A percentile compares a stretch with the other conserved stretches of the same genome.
These are phyloP conservation scores for Cercospora janseana DNA, from an alignment of 2,329 filamentous ascomycete genomes.

Conservation along the genomic window DNA sequence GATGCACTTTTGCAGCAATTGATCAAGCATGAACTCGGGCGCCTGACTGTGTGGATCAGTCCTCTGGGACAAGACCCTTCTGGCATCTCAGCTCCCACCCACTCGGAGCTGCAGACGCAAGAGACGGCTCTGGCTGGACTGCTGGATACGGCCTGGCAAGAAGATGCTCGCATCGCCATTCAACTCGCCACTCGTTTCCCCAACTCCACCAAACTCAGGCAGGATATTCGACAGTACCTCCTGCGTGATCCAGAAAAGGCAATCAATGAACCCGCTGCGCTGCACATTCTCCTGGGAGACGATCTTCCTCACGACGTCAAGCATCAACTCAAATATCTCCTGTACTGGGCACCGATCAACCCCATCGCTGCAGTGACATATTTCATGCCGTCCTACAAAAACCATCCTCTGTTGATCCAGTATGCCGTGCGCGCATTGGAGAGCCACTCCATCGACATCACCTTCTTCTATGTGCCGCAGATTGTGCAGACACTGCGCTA, in stretches of 20 bases:
- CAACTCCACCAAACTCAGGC: slow-evolving; percentile 67
- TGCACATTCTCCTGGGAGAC: slow-evolving; percentile 77
- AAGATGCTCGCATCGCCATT: slow-evolving; percentile 82
- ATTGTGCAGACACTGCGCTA: slow-evolving; percentile 95
- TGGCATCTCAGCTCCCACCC: slow-evolving; percentile 23
- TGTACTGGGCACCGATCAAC: slow-evolving; percentile 91
- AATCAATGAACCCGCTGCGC: slow-evolving; percentile 73
- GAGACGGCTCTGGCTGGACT: slow-evolving; percentile 47
- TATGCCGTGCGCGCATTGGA: slow-evolving; percentile 96
- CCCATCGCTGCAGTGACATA: slow-evolving; percentile 90
- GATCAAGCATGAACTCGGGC: slow-evolving; percentile 78
- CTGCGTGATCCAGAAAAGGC: slow-evolving; percentile 82
- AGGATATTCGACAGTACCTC: slow-evolving; percentile 75
- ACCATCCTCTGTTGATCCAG: slow-evolving; percentile 90
- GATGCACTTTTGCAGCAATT: slow-evolving; percentile 79
- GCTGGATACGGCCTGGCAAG: slow-evolving; percentile 79
- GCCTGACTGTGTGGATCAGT: slow-evolving; percentile 84
- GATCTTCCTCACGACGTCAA: slow-evolving; percentile 74
- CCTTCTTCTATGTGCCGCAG: slow-evolving; percentile 98
- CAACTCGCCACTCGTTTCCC: slow-evolving; percentile 74
- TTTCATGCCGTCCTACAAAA: slow-evolving; percentile 85
- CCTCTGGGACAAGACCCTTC: slow-evolving; percentile 65
- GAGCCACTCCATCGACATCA: slow-evolving; percentile 91
- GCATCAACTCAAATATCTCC: slow-evolving; percentile 84
- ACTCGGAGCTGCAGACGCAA: slow-evolving; percentile 45